Base-by-base conservation (phyloP, 139 green algal genomes). In the Medakamo hakoo region DNA sequence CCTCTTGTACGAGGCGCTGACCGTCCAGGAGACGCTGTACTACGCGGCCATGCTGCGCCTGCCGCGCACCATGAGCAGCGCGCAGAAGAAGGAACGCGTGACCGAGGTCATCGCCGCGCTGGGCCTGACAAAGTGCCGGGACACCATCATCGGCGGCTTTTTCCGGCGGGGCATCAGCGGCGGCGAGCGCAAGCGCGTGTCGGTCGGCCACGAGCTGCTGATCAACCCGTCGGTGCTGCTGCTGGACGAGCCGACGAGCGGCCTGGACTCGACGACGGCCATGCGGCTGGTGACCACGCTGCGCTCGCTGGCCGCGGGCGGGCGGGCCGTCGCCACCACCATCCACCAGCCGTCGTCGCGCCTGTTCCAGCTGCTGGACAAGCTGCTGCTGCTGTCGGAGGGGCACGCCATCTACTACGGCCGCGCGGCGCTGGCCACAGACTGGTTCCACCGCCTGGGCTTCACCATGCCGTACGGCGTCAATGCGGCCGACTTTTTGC, bases 121-220 rank as follows among this genome's bases (percentile, higher is more conserved):
- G 32, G 82, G 83, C 1, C 68, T 95, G 40, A 27, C 60, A 9
- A 81, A 79, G 32, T 95, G 87, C 69, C 65, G 72, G 9, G 69
- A 95, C 74, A 97, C 92, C 32, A 89, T 96, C 66, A 88, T 98
- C 28, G 85, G 89, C 24, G 86, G 87, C 3, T 82, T 79, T 55
- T 84, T 92, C 62, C 68, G 79, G 30, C 78, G 84, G 26, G 92
- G 92, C 24, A 82, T 98, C 52, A 86, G 70, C 9, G 93, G 91
- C 5, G 93, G 93, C 1, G 88, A 99, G 77, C 80, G 86, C 65
- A 98, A 98, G 82, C 81, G 93, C 22, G 79, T 88, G 16, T 89
- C 80, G 30, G 71, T 88, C 5, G 89, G 81, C 0, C 78, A 84
- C 57, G 92, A 96, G 74, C 83, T 99, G 55, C 78, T 98, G 1